These are phyloP conservation scores for Ceratocystis smalleyi DNA, from an alignment of 2,329 filamentous ascomycete genomes.

Conservation along the genomic window DNA sequence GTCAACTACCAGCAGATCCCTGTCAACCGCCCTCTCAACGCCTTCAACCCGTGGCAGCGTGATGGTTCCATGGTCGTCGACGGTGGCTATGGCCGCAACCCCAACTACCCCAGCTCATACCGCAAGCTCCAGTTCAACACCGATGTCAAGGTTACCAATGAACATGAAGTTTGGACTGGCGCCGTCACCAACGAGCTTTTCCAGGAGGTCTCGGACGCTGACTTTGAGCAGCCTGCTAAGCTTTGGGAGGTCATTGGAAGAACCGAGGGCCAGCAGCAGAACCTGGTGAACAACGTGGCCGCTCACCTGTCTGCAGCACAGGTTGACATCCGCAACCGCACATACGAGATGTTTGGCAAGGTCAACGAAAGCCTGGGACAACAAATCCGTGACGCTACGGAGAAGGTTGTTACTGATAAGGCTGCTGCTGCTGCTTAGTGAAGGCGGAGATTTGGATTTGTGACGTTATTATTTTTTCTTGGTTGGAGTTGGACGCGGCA, in stretches of 20 bases:
- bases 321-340: constrained; percentile 38
- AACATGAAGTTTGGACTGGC: constrained; percentile 35
- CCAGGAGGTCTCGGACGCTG: constrained; percentile 30
- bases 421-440: not conserved
- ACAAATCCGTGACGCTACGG: constrained; percentile 19
- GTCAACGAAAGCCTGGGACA: constrained; percentile 39
- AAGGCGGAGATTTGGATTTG: not conserved
- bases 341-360: constrained; percentile 44
- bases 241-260: constrained; percentile 36
- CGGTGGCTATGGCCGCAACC: constrained; percentile 44
- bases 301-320: constrained; percentile 40
- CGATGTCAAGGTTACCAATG: constrained; percentile 26
- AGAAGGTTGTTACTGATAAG: not conserved
- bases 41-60: constrained; percentile 54
- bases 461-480: not conserved
- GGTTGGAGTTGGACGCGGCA: not conserved
- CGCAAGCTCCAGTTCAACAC: constrained; percentile 29
- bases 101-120: constrained; percentile 41
- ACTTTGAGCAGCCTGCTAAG: constrained; percentile 34
- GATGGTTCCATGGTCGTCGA: constrained; percentile 58
- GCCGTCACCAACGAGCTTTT: constrained; percentile 30
- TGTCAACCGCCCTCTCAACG: constrained; percentile 40
- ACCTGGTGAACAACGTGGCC: constrained; percentile 44
- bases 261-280: constrained; percentile 41
- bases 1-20: constrained; percentile 51